Percentiles rank a stretch among this genome's conserved stretches.
Evolutionary conservation across 345 rosid genomes (phyloP).

Genomic region (Reutealis trisperma): DNA sequence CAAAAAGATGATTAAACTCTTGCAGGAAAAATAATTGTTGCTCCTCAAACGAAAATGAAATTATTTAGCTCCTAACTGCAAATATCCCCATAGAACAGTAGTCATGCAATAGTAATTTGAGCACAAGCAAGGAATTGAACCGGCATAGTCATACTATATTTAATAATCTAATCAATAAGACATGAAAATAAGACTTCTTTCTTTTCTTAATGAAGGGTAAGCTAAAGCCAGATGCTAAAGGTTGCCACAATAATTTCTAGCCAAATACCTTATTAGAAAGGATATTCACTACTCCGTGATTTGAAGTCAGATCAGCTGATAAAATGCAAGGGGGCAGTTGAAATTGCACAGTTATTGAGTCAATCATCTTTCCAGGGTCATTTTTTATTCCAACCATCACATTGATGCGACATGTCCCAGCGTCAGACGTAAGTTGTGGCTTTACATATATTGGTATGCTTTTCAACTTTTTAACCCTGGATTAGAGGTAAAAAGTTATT

Average conservation of each 20-base stretch:
- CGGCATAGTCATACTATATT: background rate
- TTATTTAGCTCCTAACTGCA: background rate
- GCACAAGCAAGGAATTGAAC: background rate
- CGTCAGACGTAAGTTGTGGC: conserved; percentile 84
- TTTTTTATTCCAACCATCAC: conserved; percentile 78
- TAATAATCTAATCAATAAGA: background rate
- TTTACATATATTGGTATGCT: conserved; percentile 77
- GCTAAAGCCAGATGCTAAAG: background rate
- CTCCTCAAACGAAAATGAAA: no score
- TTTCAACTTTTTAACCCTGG: conserved; percentile 86
- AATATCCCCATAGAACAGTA: background rate
- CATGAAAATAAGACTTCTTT: background rate
- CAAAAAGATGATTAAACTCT: conserved; percentile 9
- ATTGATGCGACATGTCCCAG: conserved; percentile 69
- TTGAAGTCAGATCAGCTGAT: conserved; percentile 84
- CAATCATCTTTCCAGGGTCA: conserved; percentile 81
- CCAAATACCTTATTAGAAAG: conserved; percentile 72
- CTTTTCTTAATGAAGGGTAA: background rate
- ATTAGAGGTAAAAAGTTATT: conserved; percentile 5
- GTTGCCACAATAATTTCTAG: background rate
- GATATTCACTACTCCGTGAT: conserved; percentile 77
- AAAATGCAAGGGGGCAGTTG: conserved; percentile 71
- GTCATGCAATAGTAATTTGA: background rate
- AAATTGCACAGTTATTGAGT: conserved; percentile 74
- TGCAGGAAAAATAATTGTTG: background rate